Evolutionary conservation across 2,329 filamentous ascomycete species (phyloP), one percentile per base, ranked within the genome.

Genomic region (Colletotrichum cordylinicola): DNA sequence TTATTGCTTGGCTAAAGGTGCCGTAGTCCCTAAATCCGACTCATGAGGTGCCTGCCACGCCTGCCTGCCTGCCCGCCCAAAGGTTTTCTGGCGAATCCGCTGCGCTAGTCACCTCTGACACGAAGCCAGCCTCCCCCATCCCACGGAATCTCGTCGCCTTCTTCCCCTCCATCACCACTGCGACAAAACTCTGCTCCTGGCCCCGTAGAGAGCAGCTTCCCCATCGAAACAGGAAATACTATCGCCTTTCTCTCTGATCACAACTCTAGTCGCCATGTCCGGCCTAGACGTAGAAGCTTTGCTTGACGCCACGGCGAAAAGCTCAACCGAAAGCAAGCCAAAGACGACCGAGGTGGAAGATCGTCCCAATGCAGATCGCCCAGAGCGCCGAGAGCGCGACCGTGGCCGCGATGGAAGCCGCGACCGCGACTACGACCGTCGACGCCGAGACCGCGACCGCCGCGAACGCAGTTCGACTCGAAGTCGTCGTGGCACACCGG

Each of bases 201-300:
- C 12, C 8, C 29, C 15, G 33, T 58, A 60, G 43, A 71, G 18
- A 52, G 16, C 58, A 21, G 16, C 21, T 21, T 29, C 24, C 24
- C 37, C 43, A 43, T 43, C 18, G 39, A 43, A 43, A 43, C 39
- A 43, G 39, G 18, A 43, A 43, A n/a, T 9, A 61, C 16, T 35
- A 29, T 31, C 27, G 6, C 58, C n/a, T 29, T 48, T 37, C 21
- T 27, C 24, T 33, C 27, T 39, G 35, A 52, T 39, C 33, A 33
- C 55, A 37, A 4, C 4, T n/a, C 27, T 31, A 52, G 24, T 75
- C 79, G 85, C 79, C 77, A 90, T 90, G 88, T 85, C 87, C 68
- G 87, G 85, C 73, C 83, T 90, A 80, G 95, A 98, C 83, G 95
- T 98, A 81, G 96, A 98, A 89, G 95, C 95, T 79, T 91, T 98